phyloP scores from a whole-genome alignment of 805 yeast genomes.

The Candida chilensis region DNA sequence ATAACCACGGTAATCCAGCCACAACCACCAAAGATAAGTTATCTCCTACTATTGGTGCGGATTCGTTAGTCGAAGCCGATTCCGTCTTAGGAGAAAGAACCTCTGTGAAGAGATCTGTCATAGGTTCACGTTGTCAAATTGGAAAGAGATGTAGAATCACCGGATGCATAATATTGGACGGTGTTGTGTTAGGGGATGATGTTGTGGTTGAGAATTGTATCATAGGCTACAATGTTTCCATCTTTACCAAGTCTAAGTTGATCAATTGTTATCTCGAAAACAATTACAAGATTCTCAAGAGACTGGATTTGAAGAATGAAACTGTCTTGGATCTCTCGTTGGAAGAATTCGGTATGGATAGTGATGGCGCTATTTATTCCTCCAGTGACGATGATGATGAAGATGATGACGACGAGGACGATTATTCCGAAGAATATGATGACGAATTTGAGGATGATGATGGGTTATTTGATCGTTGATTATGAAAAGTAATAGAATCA shows the following conservation, averaged over 20 bases:
- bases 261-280: slow-evolving; percentile 85
- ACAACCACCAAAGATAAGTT: slow-evolving; percentile 33
- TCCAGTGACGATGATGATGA: slow-evolving; percentile 10
- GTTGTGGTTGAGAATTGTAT: slow-evolving; percentile 76
- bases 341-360: slow-evolving; percentile 14
- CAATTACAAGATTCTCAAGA: slow-evolving; percentile 54
- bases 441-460: slow-evolving; percentile 60
- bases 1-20: slow-evolving; percentile 9
- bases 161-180: slow-evolving; percentile 73
- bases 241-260: slow-evolving; percentile 57
- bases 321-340: slow-evolving; percentile 34
- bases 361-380: slow-evolving; percentile 6
- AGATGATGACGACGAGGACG: slow-evolving; percentile 32
- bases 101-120: slow-evolving; percentile 76
- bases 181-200: slow-evolving; percentile 71
- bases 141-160: slow-evolving; percentile 85
- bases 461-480: slow-evolving; percentile 36
- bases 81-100: slow-evolving; percentile 75
- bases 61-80: slow-evolving; percentile 65
- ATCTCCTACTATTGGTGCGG: slow-evolving; percentile 78
- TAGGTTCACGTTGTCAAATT: slow-evolving; percentile 65
- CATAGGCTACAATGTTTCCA: slow-evolving; percentile 59
- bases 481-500: too few relatives aligned
- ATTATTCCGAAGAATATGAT: slow-evolving; percentile 33
- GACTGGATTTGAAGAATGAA: slow-evolving; percentile 49